Evolutionary conservation across 306 rosid genomes (phyloP), one percentile per base, ranked within the genome.

Genomic region (Ziziphus jujuba): DNA sequence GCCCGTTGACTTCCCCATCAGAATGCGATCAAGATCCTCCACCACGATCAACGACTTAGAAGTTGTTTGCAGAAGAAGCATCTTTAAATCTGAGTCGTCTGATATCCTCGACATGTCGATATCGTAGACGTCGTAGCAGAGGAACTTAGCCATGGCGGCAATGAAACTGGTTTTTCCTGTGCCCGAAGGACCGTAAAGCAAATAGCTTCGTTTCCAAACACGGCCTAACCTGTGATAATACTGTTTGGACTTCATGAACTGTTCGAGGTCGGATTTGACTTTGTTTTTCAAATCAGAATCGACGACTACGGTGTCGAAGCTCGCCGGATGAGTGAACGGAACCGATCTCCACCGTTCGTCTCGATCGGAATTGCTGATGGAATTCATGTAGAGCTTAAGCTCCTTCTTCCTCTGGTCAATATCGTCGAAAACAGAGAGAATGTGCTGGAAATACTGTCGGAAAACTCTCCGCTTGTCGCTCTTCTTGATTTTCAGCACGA

Each of bases 151-250:
- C 98, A 93, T 93, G 13, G 98, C 98, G 0, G 97, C 96, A 2
- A 86, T 55, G 76, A 93, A 88, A 63, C 96, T 88, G 0, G 98
- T 86, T 67, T 90, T 90, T 0, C 97, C 98, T 0, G 98, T 92
- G 1, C 98, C 98, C 16, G 90, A 69, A 1, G 83, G 69, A 56
- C 98, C 98, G 84, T 78, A 84, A 10, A 93, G 97, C 5, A 93
- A 72, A 72, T 81, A 93, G 28, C 97, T 93, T 24, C 98, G 87
- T 61, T 84, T 93, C 98, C 98, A 93, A 25, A 88, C 98, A 16
- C 98, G 97, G 7, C 98, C 98, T 60, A 90, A 58, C 5, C 90
- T 70, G 76, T 93, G 82, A 68, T 90, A 93, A 53, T 88, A 93
- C 50, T 90, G 97, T 57, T 88, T 93, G 2, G 98, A 84, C 65